Base-by-base conservation (phyloP, 2,329 filamentous ascomycete genomes). In the Microthyrium microscopicum region DNA sequence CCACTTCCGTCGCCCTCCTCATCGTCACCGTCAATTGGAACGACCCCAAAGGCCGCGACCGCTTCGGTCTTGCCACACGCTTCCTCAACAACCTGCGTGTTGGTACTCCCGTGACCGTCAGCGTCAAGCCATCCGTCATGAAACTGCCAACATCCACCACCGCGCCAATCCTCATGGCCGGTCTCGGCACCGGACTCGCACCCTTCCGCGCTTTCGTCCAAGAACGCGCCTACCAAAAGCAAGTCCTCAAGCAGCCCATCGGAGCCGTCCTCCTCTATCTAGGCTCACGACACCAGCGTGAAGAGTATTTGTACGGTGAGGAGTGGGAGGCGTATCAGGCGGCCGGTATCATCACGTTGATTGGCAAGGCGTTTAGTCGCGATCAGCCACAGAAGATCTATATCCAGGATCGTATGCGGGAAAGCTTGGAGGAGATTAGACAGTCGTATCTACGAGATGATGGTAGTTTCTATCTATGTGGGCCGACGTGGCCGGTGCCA, bases 161-260 rank as follows among this genome's bases (percentile, higher is more conserved):
- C 24, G 82, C 87, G 30, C 89, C 89, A 26, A 75, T 98, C 52
- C 94, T 98, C 66, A 94, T 98, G 87, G 89, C 89, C 7, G 89
- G 89, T 55, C 77, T 95, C n/a, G 89, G 89, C 42, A 98, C 89
- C 0, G 89, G 89, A 51, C 76, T 98, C 16, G 89, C 89, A 2
- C 89, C 89, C n/a, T 98, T 98, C 82, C 83, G 89, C 43, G 89
- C 89, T 39, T 98, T 98, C 51, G 79, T 95, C 29, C 89, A 98
- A 61, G 89, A 98, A 62, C 87, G 89, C 37, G 89, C 89, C 31
- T 84, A 91, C 73, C 87, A 98, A 55, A 93, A 93, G 64, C 77
- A 83, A n/a, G n/a, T n/a, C n/a, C 82, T 91, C 55, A 89, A 89
- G 56, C 85, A 92, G 63, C 75, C 89, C 38, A 93, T 98, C 44